A percentile compares a stretch with the other conserved stretches of the same genome.
Evolutionary conservation across 805 yeast species (phyloP).

Genomic region (Cyberlindnera suaveolens): DNA sequence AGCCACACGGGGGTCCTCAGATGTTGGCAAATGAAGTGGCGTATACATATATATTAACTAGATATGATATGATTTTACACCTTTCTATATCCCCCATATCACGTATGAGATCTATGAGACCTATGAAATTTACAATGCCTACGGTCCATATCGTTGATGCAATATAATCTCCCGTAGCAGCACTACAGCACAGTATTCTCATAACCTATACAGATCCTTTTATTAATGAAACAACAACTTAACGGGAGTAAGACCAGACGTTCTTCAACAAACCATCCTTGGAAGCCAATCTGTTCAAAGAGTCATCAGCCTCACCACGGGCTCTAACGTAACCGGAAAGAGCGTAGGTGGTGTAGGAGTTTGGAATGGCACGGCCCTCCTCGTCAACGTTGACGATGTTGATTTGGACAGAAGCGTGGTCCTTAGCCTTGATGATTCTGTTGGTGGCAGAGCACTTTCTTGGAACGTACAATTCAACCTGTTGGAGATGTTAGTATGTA

Average conservation of each 20-base stretch:
- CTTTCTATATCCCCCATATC: too few relatives aligned
- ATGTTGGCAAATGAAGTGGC: too few relatives aligned
- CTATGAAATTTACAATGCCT: too few relatives aligned
- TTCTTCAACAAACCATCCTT: conserved; percentile 96
- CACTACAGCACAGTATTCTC: too few relatives aligned
- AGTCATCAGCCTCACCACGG: conserved; percentile 99
- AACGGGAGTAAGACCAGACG: conserved; percentile 94
- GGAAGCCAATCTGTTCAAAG: conserved; percentile 98
- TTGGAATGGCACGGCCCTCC: conserved; percentile 91
- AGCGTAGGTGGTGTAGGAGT: conserved; percentile 91
- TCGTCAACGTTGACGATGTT: conserved; percentile 98
- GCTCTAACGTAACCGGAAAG: conserved; percentile 95
- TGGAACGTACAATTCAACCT: conserved; percentile 99
- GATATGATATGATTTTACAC: too few relatives aligned
- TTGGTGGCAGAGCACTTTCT: conserved; percentile 99
- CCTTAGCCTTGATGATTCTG: conserved; percentile 99
- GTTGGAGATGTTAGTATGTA: conserved; percentile 14
- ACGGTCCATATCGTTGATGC: too few relatives aligned
- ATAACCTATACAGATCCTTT: neutral
- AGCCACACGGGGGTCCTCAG: too few relatives aligned
- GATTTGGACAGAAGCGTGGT: conserved; percentile 98
- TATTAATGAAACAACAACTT: conserved; percentile 25
- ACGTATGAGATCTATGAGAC: too few relatives aligned
- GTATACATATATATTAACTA: too few relatives aligned
- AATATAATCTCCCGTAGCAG: too few relatives aligned